Conservation (phyloP, 257 asterid species). For the Asclepias syriaca region DNA sequence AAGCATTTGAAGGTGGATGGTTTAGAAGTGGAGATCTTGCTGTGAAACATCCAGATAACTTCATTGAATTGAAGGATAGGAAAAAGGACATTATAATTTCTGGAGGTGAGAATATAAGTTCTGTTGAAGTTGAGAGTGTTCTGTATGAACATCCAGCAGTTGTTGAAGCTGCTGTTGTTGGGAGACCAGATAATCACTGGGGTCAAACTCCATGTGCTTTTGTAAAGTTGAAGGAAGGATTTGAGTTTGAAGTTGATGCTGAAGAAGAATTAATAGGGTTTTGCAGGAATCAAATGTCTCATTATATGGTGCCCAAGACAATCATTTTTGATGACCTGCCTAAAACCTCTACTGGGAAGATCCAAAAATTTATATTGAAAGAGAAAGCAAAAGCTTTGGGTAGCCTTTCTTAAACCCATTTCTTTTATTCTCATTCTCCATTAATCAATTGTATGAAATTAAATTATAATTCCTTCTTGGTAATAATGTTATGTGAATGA, state of each 20-base stretch:
- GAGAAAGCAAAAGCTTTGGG: slow-evolving; percentile 38
- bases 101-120: slow-evolving; percentile 41
- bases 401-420: slow-evolving; percentile 21
- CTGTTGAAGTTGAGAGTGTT: slow-evolving; percentile 34
- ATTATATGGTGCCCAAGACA: slow-evolving; percentile 36
- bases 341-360: slow-evolving; percentile 32
- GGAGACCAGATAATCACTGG: slow-evolving; percentile 38
- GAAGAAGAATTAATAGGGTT: slow-evolving; percentile 27
- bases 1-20: slow-evolving; percentile 36
- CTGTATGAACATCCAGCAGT: slow-evolving; percentile 29
- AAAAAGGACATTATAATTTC: slow-evolving; percentile 33
- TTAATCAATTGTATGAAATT: too few species aligned
- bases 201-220: slow-evolving; percentile 45
- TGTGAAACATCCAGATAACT: slow-evolving; percentile 36
- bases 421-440: too few species aligned
- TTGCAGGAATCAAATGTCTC: slow-evolving; percentile 33
- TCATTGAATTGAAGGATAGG: slow-evolving; percentile 32
- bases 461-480: too few species aligned
- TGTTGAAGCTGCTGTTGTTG: slow-evolving; percentile 42
- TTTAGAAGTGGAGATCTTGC: slow-evolving; percentile 36
- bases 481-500: too few species aligned
- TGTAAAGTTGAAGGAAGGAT: slow-evolving; percentile 32
- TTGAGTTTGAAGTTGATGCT: slow-evolving; percentile 5
- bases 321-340: slow-evolving; percentile 32
- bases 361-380: slow-evolving; percentile 26